Conservation (phyloP, 768 basidiomycete species). For the Amanita pseudoporphyria region DNA sequence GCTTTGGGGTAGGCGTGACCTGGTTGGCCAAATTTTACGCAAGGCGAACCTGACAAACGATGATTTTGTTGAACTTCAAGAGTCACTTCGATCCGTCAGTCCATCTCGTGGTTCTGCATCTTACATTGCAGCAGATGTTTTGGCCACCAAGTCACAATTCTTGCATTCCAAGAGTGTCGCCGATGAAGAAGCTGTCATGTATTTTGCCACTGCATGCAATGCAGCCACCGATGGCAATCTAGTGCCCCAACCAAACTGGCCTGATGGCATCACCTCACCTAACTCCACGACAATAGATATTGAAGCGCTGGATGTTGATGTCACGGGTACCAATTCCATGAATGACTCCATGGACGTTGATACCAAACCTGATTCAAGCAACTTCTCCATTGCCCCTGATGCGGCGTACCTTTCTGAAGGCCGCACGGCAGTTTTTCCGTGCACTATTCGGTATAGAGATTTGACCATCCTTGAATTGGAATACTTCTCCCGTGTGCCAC, state of each 20-base stretch:
- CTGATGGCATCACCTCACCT: no score
- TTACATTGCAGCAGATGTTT: background rate
- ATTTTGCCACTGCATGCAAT: no score
- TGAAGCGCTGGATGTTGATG: no score
- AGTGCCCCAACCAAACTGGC: no score
- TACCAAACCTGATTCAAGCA: background rate
- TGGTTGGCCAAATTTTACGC: slow-evolving; percentile 4
- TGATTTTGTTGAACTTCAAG: slow-evolving; percentile 1
- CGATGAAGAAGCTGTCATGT: background rate
- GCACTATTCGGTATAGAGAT: slow-evolving; percentile 3
- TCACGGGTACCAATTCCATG: no score
- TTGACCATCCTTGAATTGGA: background rate
- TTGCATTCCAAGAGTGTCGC: background rate
- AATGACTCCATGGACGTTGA: background rate
- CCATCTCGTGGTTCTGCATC: background rate
- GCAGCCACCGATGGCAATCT: background rate
- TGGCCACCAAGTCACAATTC: background rate
- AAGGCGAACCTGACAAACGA: background rate
- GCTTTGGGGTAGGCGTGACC: slow-evolving; percentile 1
- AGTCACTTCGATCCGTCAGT: background rate
- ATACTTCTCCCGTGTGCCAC: background rate
- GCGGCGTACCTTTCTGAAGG: background rate
- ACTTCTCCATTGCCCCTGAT: background rate
- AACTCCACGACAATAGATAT: no score
- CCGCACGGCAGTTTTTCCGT: background rate